phyloP scores from a whole-genome alignment of 2,329 filamentous ascomycete species.

The Colletotrichum tabaci region DNA sequence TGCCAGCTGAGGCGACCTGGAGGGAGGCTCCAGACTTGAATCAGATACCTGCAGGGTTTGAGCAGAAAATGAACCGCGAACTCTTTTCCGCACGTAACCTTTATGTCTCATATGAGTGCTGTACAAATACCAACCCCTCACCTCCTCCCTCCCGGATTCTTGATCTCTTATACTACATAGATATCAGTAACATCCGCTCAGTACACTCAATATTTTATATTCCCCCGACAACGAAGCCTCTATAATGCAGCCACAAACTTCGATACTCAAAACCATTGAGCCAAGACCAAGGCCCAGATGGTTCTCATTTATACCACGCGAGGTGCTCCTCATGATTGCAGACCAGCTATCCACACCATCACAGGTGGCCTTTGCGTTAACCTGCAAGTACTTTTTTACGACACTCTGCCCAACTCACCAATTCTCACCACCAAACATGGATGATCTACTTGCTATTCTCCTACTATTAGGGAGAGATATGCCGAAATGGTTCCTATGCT shows the following conservation, averaged over 20 bases:
- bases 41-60: too few species aligned
- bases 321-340: slow-evolving; percentile 16
- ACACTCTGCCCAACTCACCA: slow-evolving; percentile 1
- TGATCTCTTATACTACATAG: not conserved
- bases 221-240: not conserved
- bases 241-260: not conserved
- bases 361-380: not conserved
- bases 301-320: not conserved
- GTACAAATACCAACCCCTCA: not conserved
- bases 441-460: slow-evolving; percentile 1
- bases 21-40: too few species aligned
- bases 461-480: not conserved
- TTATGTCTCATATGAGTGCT: not conserved
- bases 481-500: slow-evolving; percentile 6
- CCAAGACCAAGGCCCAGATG: not conserved
- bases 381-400: not conserved
- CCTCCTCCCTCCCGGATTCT: not conserved
- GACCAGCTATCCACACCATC: not conserved
- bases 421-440: not conserved
- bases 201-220: not conserved
- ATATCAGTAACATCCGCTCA: not conserved
- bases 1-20: too few species aligned
- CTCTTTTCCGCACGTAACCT: not conserved
- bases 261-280: not conserved
- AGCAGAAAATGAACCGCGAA: not conserved